Base-by-base conservation (phyloP, 768 basidiomycete species). In the Coprinopsis strossmayeri region DNA sequence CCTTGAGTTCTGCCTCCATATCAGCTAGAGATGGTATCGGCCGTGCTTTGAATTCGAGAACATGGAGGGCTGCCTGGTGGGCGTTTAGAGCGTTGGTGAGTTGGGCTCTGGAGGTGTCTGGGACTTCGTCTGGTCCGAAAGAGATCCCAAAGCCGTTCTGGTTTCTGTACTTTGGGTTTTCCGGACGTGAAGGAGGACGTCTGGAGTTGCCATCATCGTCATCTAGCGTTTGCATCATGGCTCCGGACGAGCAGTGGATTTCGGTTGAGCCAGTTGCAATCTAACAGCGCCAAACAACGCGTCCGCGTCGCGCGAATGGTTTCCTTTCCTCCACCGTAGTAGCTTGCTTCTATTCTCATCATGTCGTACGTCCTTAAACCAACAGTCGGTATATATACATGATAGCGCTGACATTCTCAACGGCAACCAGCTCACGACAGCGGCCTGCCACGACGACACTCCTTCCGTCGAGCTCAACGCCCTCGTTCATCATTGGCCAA, bases 401-500 rank as follows among this genome's bases (percentile, higher is more conserved):
- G 30, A 7, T 15, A 32, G 30, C 30, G 7, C 30, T 32, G n/a
- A 7, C 30, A 7, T 5, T 25, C 40, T 42, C 40, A 21, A 9
- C 40, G 9, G 5, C 40, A 21, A 9, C 18, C 23, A 5, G 10
- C 10, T 11, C 9, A 23, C 40, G 11, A 26, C 9, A 7, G 24
- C 67, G 75, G n/a, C 55, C 66, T 30, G 61, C 67, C 24, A 74
- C 76, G 4, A 59, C 58, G 9, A 59, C 76, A 18, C 56, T 73
- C 3, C 65, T 70, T 18, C 61, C 64, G 1, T 60, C 61, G 7
- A 51, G 56, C 21, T 60, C 59, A 21, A 66, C 67, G 21, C 70
- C 72, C n/a, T 76, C 75, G 5, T 79, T 78, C 57, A 52, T 69
- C 35, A 71, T 78, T 30, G 66, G 60, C 21, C 56, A 54, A 11